A percentile compares a stretch with the other conserved stretches of the same genome.
Conservation (phyloP, 2,329 filamentous ascomycete genomes). For the Pseudogymnoascus sp. region DNA sequence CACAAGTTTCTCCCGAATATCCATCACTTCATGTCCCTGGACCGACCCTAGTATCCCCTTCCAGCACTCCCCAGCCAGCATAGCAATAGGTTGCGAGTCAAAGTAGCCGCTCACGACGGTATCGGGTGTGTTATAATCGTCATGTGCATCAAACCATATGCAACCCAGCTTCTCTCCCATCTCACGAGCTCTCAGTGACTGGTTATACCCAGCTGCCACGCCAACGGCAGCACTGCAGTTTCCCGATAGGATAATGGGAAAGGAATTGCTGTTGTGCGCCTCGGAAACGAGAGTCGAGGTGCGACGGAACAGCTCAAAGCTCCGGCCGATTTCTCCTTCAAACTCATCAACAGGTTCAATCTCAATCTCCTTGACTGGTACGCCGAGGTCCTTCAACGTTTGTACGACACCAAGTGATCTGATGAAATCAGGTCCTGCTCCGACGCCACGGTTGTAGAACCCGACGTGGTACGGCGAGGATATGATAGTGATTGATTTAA, state of each 20-base stretch:
- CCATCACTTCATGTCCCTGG: slow-evolving; percentile 23
- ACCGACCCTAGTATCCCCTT: slow-evolving; percentile 28
- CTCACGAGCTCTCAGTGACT: background rate
- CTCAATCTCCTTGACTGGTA: slow-evolving; percentile 25
- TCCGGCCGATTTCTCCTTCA: slow-evolving; percentile 35
- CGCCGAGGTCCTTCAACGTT: slow-evolving; percentile 22
- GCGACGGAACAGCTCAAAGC: slow-evolving; percentile 34
- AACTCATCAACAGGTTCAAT: slow-evolving; percentile 29
- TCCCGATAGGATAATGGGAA: slow-evolving; percentile 34
- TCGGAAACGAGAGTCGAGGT: slow-evolving; percentile 28
- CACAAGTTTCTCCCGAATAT: slow-evolving; percentile 19
- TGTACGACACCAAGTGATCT: slow-evolving; percentile 26
- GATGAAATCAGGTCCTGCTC: slow-evolving; percentile 32
- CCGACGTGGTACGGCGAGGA: slow-evolving; percentile 36
- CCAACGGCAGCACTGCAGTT: slow-evolving; percentile 34
- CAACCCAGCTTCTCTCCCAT: slow-evolving; percentile 24
- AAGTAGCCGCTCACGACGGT: slow-evolving; percentile 33
- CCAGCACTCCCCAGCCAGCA: slow-evolving; percentile 31
- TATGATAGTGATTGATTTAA: slow-evolving; percentile 30
- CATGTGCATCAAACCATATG: slow-evolving; percentile 39
- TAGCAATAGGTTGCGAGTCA: slow-evolving; percentile 32
- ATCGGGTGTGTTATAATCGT: slow-evolving; percentile 34
- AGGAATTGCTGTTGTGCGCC: slow-evolving; percentile 25
- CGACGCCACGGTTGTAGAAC: slow-evolving; percentile 31
- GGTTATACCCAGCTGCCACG: slow-evolving; percentile 30